Evolutionary conservation across 805 yeast genomes (phyloP).

Genomic region (Nakazawaea pomicola): DNA sequence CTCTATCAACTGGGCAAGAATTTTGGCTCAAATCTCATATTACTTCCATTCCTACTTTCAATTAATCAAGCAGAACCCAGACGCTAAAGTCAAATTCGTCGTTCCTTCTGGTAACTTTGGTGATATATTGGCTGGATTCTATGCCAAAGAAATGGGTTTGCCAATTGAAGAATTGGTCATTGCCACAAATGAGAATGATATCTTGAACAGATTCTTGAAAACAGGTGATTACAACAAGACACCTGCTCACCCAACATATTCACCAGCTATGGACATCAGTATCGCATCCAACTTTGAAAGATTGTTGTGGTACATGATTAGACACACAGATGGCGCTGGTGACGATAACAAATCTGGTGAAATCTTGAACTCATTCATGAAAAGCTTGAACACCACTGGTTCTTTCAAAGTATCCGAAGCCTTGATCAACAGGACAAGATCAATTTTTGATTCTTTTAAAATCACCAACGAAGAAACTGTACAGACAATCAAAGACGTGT

Average conservation of each 20-base stretch:
- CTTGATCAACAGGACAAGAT: constrained; percentile 61
- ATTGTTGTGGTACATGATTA: constrained; percentile 87
- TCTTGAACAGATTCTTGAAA: constrained; percentile 86
- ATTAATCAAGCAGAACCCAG: constrained; percentile 35
- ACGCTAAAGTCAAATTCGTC: constrained; percentile 63
- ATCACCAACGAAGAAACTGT: constrained; percentile 76
- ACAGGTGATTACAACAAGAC: constrained; percentile 80
- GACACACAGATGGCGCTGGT: constrained; percentile 57
- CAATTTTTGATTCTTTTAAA: constrained; percentile 71
- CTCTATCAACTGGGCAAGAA: constrained; percentile 99
- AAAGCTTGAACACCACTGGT: constrained; percentile 68
- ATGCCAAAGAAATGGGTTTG: constrained; percentile 91
- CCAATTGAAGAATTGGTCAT: constrained; percentile 83
- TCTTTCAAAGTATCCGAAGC: constrained; percentile 63
- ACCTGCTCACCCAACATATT: constrained; percentile 77
- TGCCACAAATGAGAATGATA: constrained; percentile 95
- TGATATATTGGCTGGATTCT: constrained; percentile 95
- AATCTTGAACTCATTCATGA: constrained; percentile 71
- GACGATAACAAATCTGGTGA: constrained; percentile 70
- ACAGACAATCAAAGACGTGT: constrained; percentile 69
- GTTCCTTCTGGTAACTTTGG: constrained; percentile 99
- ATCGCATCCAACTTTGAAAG: constrained; percentile 96
- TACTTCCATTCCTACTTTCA: constrained; percentile 91
- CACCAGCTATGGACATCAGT: constrained; percentile 98
- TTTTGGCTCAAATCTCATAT: constrained; percentile 95